Conservation (phyloP, 192 early-diverging fungal genomes). For the Backusella tuberculispora region DNA sequence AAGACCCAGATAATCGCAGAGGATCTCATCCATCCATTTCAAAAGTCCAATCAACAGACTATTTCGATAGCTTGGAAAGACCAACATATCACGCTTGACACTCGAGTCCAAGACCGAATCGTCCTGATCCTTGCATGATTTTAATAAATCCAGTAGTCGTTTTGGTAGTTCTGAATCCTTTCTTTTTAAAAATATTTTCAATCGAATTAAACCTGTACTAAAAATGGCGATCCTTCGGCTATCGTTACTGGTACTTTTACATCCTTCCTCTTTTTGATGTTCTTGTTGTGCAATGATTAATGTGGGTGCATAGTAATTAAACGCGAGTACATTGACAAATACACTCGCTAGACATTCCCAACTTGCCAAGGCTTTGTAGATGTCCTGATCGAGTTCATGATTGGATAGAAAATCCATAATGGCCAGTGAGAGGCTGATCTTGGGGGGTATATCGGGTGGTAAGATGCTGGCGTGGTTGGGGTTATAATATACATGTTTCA, state of each 20-base stretch:
- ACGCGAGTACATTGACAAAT: constrained; percentile 20
- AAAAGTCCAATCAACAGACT: constrained; percentile 20
- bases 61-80: neutral
- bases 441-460: constrained; percentile 19
- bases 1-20: constrained; percentile 34
- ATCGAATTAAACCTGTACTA: constrained; percentile 13
- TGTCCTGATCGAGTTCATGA: neutral
- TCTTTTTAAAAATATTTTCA: constrained; percentile 25
- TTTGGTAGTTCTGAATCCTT: constrained; percentile 22
- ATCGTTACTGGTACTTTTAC: neutral
- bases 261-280: neutral
- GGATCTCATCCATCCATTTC: constrained; percentile 36
- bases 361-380: constrained; percentile 25
- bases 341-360: constrained; percentile 36
- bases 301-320: constrained; percentile 28
- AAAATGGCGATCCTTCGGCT: neutral
- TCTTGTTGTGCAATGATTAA: constrained; percentile 20
- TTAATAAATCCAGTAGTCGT: constrained; percentile 19
- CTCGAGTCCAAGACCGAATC: neutral
- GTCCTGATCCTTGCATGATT: neutral
- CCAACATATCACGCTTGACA: neutral
- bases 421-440: constrained; percentile 11
- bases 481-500: neutral
- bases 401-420: constrained; percentile 12
- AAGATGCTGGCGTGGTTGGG: neutral